Evolutionary conservation across 2,329 filamentous ascomycete species (phyloP).

Genomic region (Penicillium palitans): DNA sequence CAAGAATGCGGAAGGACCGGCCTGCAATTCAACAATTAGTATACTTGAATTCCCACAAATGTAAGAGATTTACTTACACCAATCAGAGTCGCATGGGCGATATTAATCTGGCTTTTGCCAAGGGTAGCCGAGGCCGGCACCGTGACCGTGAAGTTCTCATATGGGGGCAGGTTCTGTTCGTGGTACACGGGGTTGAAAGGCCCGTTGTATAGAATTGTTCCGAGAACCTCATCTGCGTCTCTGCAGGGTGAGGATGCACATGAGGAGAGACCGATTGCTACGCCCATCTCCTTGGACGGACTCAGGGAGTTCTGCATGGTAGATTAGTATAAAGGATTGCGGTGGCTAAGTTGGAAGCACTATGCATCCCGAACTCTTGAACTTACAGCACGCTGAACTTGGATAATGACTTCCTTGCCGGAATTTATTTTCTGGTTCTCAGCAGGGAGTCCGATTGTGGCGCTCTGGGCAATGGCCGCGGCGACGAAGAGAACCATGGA

Average conservation of each 20-base stretch:
- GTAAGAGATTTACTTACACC: conserved; percentile 27
- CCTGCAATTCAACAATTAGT: conserved; percentile 20
- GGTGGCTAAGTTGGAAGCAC: no score
- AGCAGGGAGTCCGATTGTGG: conserved; percentile 27
- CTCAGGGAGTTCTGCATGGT: conserved; percentile 29
- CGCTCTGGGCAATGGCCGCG: conserved; percentile 30
- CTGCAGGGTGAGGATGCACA: conserved; percentile 24
- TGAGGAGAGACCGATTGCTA: conserved; percentile 34
- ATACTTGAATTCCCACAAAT: neutral
- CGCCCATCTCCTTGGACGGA: conserved; percentile 27
- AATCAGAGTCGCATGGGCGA: conserved; percentile 33
- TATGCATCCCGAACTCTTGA: neutral
- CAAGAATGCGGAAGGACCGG: conserved; percentile 23
- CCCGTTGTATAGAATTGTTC: conserved; percentile 31
- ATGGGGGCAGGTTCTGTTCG: conserved; percentile 24
- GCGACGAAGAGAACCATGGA: conserved; percentile 23
- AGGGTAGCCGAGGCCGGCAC: conserved; percentile 20
- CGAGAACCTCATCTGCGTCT: conserved; percentile 23
- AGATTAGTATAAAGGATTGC: neutral
- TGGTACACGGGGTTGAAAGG: conserved; percentile 31
- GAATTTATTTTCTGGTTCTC: conserved; percentile 19
- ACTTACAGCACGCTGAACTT: conserved; percentile 34
- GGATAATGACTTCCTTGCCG: conserved; percentile 27
- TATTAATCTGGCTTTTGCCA: conserved; percentile 26
- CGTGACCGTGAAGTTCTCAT: conserved; percentile 35